These are phyloP conservation scores for Basipetospora sp. DNA, from an alignment of 2,329 filamentous ascomycete genomes.

Conservation along the genomic window DNA sequence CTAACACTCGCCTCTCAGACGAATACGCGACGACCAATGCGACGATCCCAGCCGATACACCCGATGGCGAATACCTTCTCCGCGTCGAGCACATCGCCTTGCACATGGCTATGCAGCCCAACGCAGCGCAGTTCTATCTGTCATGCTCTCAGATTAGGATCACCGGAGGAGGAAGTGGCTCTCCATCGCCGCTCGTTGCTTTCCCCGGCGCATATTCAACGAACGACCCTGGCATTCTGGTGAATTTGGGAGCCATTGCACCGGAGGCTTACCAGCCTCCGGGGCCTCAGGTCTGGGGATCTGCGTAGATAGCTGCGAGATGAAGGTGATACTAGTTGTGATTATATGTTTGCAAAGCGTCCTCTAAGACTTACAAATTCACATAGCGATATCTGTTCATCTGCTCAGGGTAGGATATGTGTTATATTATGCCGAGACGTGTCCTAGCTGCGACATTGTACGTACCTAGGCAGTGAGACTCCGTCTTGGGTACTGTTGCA, in stretches of 20 bases:
- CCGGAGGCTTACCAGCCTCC: slow-evolving; percentile 4
- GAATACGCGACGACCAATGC: slow-evolving; percentile 19
- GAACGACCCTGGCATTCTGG: slow-evolving; percentile 31
- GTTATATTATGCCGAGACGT: too few relatives aligned
- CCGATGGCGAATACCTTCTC: slow-evolving; percentile 23
- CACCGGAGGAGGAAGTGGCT: slow-evolving; percentile 18
- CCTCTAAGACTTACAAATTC: too few relatives aligned
- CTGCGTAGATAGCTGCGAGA: too few relatives aligned
- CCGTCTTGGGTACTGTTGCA: too few relatives aligned
- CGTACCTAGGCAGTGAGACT: too few relatives aligned
- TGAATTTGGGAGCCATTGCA: slow-evolving; percentile 13
- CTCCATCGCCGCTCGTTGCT: slow-evolving; percentile 26
- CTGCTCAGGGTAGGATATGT: too few relatives aligned
- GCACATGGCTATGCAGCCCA: slow-evolving; percentile 21
- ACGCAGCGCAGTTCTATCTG: slow-evolving; percentile 24
- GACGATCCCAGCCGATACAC: slow-evolving; percentile 19
- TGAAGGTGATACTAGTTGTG: too few relatives aligned
- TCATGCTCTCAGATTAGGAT: slow-evolving; percentile 19
- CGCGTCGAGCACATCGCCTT: slow-evolving; percentile 24
- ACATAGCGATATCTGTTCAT: too few relatives aligned
- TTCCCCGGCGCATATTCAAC: slow-evolving; percentile 40
- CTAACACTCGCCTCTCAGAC: too few relatives aligned
- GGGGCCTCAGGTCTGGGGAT: slow-evolving; percentile 3
- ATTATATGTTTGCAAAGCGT: too few relatives aligned
- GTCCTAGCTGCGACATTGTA: too few relatives aligned